Evolutionary conservation across 2,329 filamentous ascomycete species (phyloP).

Genomic region (Cordyceps pruinosa): DNA sequence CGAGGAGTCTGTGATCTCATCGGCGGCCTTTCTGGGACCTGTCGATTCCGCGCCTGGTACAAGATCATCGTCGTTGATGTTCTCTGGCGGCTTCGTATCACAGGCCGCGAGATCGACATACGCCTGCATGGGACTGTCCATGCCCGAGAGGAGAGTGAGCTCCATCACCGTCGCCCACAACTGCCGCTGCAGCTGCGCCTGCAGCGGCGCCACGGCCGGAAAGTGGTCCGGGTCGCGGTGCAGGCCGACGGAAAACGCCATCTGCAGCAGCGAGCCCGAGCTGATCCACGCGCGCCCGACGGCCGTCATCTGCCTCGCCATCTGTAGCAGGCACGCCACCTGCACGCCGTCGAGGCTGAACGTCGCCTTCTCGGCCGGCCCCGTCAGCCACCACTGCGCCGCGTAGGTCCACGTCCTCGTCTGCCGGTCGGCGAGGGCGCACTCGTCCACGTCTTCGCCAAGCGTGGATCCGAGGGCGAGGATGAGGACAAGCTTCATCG

Average conservation of each 20-base stretch:
- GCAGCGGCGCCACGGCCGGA: neutral
- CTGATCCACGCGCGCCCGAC: slow-evolving; percentile 1
- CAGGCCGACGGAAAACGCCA: slow-evolving; percentile 4
- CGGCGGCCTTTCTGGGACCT: neutral
- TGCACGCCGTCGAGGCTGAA: slow-evolving; percentile 5
- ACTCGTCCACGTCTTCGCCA: neutral
- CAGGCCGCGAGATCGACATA: neutral
- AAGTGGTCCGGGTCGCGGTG: slow-evolving; percentile 9
- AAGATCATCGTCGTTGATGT: neutral
- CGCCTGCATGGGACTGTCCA: neutral
- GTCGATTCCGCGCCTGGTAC: neutral
- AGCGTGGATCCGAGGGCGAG: neutral
- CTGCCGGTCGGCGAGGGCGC: neutral
- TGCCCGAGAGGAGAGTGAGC: neutral
- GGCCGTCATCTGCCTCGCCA: slow-evolving; percentile 7
- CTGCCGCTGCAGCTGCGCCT: neutral
- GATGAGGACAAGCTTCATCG: neutral
- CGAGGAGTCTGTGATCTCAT: neutral
- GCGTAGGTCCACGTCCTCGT: slow-evolving; percentile 1
- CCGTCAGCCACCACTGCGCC: slow-evolving; percentile 10
- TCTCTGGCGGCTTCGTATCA: slow-evolving; percentile 4
- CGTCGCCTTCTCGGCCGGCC: neutral
- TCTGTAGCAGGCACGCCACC: slow-evolving; percentile 2
- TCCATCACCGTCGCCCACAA: slow-evolving; percentile 9
- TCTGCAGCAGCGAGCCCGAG: slow-evolving; percentile 2